phyloP scores from a whole-genome alignment of 805 yeast genomes.

The Starmerella asiatica region DNA sequence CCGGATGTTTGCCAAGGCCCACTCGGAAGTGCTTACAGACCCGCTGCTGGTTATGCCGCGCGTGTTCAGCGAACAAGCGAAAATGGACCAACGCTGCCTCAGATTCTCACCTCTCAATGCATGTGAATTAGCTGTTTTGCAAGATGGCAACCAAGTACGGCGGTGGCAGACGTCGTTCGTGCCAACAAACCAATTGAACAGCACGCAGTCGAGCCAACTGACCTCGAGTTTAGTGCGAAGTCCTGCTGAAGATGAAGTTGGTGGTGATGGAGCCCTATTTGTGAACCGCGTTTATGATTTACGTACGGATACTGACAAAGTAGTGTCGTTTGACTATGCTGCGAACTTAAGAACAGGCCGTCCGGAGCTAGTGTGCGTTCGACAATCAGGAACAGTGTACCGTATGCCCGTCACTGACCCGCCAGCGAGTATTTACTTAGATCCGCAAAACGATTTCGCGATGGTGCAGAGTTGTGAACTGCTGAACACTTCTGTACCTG shows the following conservation, averaged over 20 bases:
- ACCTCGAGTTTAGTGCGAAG: conserved; percentile 8
- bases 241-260: background rate
- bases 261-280: conserved; percentile 35
- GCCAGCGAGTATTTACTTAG: conserved; percentile 48
- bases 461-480: conserved; percentile 9
- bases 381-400: conserved; percentile 81
- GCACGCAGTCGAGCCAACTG: conserved; percentile 10
- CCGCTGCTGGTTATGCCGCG: conserved; percentile 20
- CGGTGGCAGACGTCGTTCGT: conserved; percentile 49
- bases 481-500: conserved; percentile 3
- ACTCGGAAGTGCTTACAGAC: conserved; percentile 8
- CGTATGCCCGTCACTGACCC: conserved; percentile 62
- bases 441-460: conserved; percentile 34
- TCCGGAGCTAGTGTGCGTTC: conserved; percentile 66
- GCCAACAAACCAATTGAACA: conserved; percentile 2
- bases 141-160: conserved; percentile 62
- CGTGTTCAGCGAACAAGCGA: conserved; percentile 16
- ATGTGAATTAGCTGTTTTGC: conserved; percentile 67
- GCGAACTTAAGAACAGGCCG: conserved; percentile 38
- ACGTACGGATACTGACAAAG: conserved; percentile 64
- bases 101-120: conserved; percentile 40
- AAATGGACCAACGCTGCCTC: conserved; percentile 17
- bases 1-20: conserved; percentile 23
- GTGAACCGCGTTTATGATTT: conserved; percentile 65
- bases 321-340: conserved; percentile 75